Conservation (phyloP, 2,329 filamentous ascomycete genomes). For the Proliferodiscus dingleyae region DNA sequence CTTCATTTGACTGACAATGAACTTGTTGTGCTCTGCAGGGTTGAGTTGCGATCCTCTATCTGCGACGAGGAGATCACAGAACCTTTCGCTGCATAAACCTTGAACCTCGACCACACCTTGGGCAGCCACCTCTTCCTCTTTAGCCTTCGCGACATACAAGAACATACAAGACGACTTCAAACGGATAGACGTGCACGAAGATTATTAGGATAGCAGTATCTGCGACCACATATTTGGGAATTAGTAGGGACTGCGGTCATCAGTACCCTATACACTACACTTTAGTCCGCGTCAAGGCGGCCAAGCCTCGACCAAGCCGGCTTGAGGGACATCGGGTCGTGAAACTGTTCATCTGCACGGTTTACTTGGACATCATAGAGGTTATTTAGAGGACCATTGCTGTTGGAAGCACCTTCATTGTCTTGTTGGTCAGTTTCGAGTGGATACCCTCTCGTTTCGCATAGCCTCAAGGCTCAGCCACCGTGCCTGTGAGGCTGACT, state of each 20-base stretch:
- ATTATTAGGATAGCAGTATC: not conserved
- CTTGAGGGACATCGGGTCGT: not conserved
- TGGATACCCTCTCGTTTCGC: conserved; percentile 23
- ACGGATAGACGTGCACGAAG: not conserved
- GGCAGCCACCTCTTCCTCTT: no score
- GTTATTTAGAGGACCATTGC: not conserved
- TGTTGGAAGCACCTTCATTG: not conserved
- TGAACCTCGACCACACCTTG: not conserved
- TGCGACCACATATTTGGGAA: not conserved
- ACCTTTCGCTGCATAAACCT: not conserved
- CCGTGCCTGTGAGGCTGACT: conserved; percentile 25
- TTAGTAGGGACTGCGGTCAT: not conserved
- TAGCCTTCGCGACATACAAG: no score
- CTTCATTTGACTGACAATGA: not conserved
- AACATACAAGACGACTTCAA: not conserved
- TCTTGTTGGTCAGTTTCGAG: conserved; percentile 8
- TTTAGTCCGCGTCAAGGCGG: not conserved
- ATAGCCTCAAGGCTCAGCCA: conserved; percentile 31
- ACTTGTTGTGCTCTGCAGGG: not conserved
- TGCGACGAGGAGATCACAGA: not conserved
- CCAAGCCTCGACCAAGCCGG: not conserved
- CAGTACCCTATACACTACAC: not conserved
- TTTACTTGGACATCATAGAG: not conserved
- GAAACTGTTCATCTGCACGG: not conserved
- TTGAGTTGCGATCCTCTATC: not conserved